phyloP scores from a whole-genome alignment of 306 rosid species.

The Pyrus communis region DNA sequence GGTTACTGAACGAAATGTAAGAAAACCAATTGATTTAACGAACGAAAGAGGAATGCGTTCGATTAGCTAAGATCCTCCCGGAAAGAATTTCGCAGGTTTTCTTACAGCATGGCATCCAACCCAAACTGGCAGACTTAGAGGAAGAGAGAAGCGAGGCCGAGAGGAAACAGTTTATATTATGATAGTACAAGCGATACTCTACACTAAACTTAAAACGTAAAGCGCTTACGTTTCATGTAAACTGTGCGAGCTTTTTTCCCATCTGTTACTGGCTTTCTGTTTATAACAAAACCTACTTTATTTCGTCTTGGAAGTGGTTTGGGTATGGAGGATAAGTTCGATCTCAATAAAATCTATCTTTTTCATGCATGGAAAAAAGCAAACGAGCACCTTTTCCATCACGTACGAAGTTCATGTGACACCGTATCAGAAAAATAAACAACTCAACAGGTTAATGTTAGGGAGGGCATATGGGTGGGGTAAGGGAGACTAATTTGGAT shows the following conservation, averaged over 20 bases:
- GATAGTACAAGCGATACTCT: neutral
- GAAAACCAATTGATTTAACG: neutral
- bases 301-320: slow-evolving; percentile 25
- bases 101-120: slow-evolving; percentile 6
- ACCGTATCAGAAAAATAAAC: slow-evolving; percentile 13
- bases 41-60: neutral
- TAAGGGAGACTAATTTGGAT: neutral
- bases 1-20: neutral
- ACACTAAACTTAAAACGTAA: neutral
- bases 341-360: slow-evolving; percentile 23
- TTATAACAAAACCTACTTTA: slow-evolving; percentile 13
- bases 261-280: slow-evolving; percentile 8
- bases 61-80: slow-evolving; percentile 6
- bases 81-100: slow-evolving; percentile 4
- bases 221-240: slow-evolving; percentile 17
- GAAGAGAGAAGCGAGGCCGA: slow-evolving; percentile 5
- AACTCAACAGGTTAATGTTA: neutral
- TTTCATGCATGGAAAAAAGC: slow-evolving; percentile 37
- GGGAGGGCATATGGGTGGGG: slow-evolving; percentile 11
- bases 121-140: slow-evolving; percentile 18
- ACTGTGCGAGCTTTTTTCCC: slow-evolving; percentile 5
- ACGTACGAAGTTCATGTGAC: slow-evolving; percentile 22
- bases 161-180: neutral
- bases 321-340: slow-evolving; percentile 28
- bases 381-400: slow-evolving; percentile 15